Evolutionary conservation across 805 yeast genomes (phyloP), one percentile per base, ranked within the genome.

Genomic region (Candida dajiaensis): DNA sequence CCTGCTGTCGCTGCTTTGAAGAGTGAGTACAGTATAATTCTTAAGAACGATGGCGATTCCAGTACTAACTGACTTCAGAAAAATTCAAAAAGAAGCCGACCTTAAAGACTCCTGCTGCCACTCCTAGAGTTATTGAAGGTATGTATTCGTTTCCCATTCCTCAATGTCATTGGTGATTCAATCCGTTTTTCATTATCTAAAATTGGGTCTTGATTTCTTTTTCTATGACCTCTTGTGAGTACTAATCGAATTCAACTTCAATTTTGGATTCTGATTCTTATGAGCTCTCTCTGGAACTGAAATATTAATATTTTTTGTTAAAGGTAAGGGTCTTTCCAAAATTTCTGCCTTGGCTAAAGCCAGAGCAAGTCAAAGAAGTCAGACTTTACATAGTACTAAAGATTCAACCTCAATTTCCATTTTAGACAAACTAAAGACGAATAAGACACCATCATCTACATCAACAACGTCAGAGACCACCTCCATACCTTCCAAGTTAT

Each of bases 1-100:
- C 72, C 73, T 12, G 62, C 87, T 0, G 52, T 81, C 8, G 69
- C 65, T 28, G 82, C 80, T 48, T 45, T 72, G 39, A 61, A 59
- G 49, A 64, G 68, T 57, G 50, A 48, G 59, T 52, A 8, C 10
- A n/a, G n/a, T n/a, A n/a, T n/a, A n/a, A n/a, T n/a, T n/a, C n/a
- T n/a, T n/a, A n/a, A n/a, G n/a, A n/a, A 13, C 18, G 35, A 33
- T 33, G 18, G 20, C 20, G 11, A 33, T 13, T 9, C 6, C 7
- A 9, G 16, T 9, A 33, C 20, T 33, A 9, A 16, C 20, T 33
- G 20, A 33, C 13, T 16, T 13, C 40, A 58, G 61, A 54, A 41
- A 52, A 45, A 21, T 55, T 47, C 45, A 57, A 54, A 48, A 59
- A 51, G 53, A 52, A 50, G 39, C 47, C 50, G 37, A 43, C 22